These are phyloP conservation scores for Monosporozyma siamensis DNA, from an alignment of 805 yeast genomes.

Conservation along the genomic window DNA sequence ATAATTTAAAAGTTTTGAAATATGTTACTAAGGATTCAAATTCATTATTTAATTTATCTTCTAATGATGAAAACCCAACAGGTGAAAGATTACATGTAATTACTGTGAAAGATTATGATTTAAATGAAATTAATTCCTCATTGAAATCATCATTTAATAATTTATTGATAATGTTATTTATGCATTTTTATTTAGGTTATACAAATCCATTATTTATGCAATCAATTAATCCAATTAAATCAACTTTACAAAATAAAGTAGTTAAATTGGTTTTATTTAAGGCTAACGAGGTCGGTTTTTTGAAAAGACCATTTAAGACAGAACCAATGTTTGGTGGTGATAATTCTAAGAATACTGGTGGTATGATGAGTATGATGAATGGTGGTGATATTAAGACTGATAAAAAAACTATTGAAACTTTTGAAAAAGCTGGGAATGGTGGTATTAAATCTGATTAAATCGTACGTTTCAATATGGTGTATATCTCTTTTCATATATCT, in stretches of 20 bases:
- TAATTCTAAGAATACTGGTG: not conserved
- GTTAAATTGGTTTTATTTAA: conserved; percentile 78
- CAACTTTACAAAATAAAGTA: conserved; percentile 80
- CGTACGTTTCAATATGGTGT: no score
- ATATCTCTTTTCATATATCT: no score
- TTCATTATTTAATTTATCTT: conserved; percentile 34
- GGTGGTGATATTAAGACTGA: conserved; percentile 60
- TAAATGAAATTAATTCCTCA: conserved; percentile 70
- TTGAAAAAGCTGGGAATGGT: conserved; percentile 78
- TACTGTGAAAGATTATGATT: conserved; percentile 90
- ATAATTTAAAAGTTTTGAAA: conserved; percentile 86
- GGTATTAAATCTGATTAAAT: conserved; percentile 78
- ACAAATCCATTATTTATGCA: conserved; percentile 96
- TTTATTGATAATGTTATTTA: conserved; percentile 93
- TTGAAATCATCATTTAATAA: conserved; percentile 81
- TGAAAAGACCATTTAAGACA: conserved; percentile 94
- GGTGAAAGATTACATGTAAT: conserved; percentile 57
- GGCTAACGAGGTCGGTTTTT: conserved; percentile 76
- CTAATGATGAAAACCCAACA: not conserved
- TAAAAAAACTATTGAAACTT: conserved; percentile 74
- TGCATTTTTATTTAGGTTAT: conserved; percentile 96
- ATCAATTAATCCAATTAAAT: conserved; percentile 80
- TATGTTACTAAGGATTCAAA: conserved; percentile 72
- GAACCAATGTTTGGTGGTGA: conserved; percentile 62
- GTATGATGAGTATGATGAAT: conserved; percentile 7